Evolutionary conservation across 2,329 filamentous ascomycete genomes (phyloP).

Genomic region (Herpotrichia juniperi): DNA sequence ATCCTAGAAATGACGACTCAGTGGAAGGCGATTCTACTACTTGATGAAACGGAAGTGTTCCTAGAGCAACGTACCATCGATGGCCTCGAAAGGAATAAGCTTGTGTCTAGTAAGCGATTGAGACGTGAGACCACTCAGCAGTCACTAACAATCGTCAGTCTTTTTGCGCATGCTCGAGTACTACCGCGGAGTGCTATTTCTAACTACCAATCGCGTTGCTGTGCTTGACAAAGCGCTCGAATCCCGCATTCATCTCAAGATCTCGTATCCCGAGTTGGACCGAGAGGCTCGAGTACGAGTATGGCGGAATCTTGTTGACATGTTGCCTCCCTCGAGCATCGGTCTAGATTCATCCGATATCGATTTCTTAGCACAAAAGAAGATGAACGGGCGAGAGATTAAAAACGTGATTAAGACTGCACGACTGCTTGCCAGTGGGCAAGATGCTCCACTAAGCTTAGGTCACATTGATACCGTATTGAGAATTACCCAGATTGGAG

Average conservation of each 20-base stretch:
- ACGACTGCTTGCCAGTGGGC: constrained; percentile 45
- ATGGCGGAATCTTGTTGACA: constrained; percentile 37
- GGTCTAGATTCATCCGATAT: constrained; percentile 27
- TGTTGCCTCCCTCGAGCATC: constrained; percentile 15
- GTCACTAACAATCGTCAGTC: constrained; percentile 15
- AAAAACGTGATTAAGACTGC: constrained; percentile 54
- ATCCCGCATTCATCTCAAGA: constrained; percentile 50
- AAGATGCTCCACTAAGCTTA: constrained; percentile 24
- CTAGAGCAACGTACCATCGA: constrained; percentile 21
- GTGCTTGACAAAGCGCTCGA: constrained; percentile 49
- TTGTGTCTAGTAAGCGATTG: constrained; percentile 17
- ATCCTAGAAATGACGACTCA: constrained; percentile 51
- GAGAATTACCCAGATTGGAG: constrained; percentile 28
- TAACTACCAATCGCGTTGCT: constrained; percentile 47
- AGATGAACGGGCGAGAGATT: constrained; percentile 42
- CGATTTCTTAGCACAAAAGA: constrained; percentile 27
- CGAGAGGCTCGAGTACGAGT: constrained; percentile 46
- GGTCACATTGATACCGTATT: constrained; percentile 41
- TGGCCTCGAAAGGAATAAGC: constrained; percentile 20
- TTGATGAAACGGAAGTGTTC: constrained; percentile 54
- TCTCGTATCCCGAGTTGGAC: constrained; percentile 55
- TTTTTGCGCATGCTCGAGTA: constrained; percentile 49
- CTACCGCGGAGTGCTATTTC: constrained; percentile 35
- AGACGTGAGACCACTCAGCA: neutral
- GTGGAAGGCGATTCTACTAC: constrained; percentile 57